A percentile compares a stretch with the other conserved stretches of the same genome.
phyloP scores from a whole-genome alignment of 495 filamentous ascomycete species.

The Neurospora tetraspora region DNA sequence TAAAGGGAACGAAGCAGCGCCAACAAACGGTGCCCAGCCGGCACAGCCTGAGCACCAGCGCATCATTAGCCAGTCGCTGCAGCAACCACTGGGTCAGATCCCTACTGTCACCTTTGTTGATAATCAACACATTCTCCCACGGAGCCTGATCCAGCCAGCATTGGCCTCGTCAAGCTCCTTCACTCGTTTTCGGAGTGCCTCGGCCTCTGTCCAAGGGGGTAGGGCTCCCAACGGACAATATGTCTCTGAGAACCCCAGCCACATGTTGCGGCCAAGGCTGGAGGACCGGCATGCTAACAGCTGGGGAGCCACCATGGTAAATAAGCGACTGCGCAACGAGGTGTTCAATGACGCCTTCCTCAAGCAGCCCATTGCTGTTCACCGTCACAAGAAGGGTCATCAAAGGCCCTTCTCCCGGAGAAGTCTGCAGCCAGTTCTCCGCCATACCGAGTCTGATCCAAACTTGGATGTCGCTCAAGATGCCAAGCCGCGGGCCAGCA shows the following conservation, averaged over 20 bases:
- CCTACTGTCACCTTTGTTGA: conserved; percentile 93
- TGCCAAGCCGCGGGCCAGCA: conserved; percentile 1
- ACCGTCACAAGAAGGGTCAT: conserved; percentile 50
- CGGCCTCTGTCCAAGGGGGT: conserved; percentile 15
- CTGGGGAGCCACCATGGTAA: conserved; percentile 95
- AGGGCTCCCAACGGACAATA: background rate
- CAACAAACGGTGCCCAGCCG: conserved; percentile 9
- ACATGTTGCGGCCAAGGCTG: conserved; percentile 26
- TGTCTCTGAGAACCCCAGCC: background rate
- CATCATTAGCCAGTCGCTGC: conserved; percentile 71
- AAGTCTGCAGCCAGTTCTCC: conserved; percentile 27
- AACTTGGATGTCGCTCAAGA: conserved; percentile 11
- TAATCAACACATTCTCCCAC: conserved; percentile 90
- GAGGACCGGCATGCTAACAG: conserved; percentile 51
- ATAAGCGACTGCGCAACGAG: conserved; percentile 77
- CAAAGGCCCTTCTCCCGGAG: conserved; percentile 46
- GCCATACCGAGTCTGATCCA: conserved; percentile 24
- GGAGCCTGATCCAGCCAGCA: conserved; percentile 53
- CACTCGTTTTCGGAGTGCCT: conserved; percentile 27
- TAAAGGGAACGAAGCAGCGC: conserved; percentile 6
- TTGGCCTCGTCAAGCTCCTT: conserved; percentile 7
- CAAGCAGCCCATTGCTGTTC: conserved; percentile 60
- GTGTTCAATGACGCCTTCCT: conserved; percentile 92
- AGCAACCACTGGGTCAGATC: conserved; percentile 40
- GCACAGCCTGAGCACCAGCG: conserved; percentile 29